A percentile compares a stretch with the other conserved stretches of the same genome.
Evolutionary conservation across 805 yeast species (phyloP).

Genomic region (Blastobotrys attinorum): DNA sequence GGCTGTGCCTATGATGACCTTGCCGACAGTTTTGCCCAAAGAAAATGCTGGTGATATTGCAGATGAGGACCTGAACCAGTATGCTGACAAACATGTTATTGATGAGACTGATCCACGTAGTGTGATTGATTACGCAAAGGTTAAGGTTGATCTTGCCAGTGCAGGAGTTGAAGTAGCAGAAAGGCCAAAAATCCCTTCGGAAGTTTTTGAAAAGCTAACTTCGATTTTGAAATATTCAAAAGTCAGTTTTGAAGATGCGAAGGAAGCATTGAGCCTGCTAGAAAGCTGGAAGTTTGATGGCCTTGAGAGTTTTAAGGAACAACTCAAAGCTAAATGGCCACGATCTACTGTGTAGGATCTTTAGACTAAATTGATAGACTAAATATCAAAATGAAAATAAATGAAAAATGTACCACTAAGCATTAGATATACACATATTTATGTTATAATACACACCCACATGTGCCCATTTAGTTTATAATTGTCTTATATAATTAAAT

Average conservation of each 20-base stretch:
- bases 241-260: not conserved
- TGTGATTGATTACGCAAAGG: not conserved
- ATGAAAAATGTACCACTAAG: not conserved
- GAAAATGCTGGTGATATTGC: slow-evolving; percentile 17
- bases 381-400: not conserved
- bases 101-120: not conserved
- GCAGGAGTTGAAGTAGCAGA: not conserved
- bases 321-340: not conserved
- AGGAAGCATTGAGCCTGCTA: not conserved
- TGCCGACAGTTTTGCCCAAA: slow-evolving; percentile 11
- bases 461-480: too few relatives aligned
- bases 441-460: too few relatives aligned
- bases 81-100: slow-evolving; percentile 19
- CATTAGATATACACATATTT: too few relatives aligned
- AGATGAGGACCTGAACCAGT: slow-evolving; percentile 17
- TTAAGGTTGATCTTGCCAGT: not conserved
- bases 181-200: not conserved
- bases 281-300: not conserved
- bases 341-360: not conserved
- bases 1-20: slow-evolving; percentile 12
- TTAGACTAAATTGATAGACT: not conserved
- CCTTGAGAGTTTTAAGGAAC: not conserved
- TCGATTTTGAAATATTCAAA: not conserved
- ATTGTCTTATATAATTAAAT: slow-evolving; percentile 1
- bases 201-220: too few relatives aligned